Base-by-base conservation (phyloP, 2,329 filamentous ascomycete species). In the Trichoderma sp. region DNA sequence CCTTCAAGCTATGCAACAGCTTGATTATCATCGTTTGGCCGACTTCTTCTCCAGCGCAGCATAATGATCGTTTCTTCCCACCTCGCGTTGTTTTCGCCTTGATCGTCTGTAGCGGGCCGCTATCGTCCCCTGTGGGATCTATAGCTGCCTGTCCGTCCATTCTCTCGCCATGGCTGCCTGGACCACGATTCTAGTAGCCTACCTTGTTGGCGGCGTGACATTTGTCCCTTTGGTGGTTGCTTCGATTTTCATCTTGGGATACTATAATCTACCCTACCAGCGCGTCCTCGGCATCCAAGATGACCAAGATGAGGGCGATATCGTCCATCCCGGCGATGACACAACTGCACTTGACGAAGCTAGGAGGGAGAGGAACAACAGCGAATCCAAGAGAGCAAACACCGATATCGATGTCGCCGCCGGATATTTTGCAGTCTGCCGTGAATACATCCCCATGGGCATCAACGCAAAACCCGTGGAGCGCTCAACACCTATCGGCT, bases 381-480 rank as follows among this genome's bases (percentile, higher is more conserved):
- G 41, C 50, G 66, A 89, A 89, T 79, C 87, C 88, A 91, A 90
- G 81, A 84, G 89, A 41, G 85, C 86, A 62, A 84, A 88, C 24
- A 88, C 91, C 78, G 93, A 95, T 75, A 88, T 91, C 41, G 94
- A 97, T 81, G 93, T 95, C 56, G 94, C 95, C 2, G 94, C 95
- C 9, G 95, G 95, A 21, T 98, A 97, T 85, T 98, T 98, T 83
- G 94, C 95, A n/a, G 95, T 98, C 18, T 97, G 94, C 82, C 91
- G 95, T 82, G 95, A 98, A 85, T 98, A 97, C 85, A 94, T 94
- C 1, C 94, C 95, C 59, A 95, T 95, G 82, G 95, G 95, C 59
- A 93, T 97, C 83, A 97, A 97, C 86, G 94, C 95, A 76, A 97
- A 96, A 85, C 95, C 95, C 6, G 95, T 96, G 75, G 95, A 98